phyloP scores from a whole-genome alignment of 176 grass and related monocot species.

The Oryza officinalis region DNA sequence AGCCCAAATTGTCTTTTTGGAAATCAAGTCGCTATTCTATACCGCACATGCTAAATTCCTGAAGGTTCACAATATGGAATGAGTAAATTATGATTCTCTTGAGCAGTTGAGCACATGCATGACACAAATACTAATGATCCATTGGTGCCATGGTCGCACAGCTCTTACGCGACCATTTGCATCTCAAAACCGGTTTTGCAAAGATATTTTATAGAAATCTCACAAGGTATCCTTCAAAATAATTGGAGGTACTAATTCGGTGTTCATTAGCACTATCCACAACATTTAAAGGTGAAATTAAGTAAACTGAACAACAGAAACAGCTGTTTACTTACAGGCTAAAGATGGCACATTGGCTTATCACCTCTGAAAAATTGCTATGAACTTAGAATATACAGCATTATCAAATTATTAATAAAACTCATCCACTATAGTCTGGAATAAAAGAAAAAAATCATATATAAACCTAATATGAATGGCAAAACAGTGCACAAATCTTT shows the following conservation, averaged over 20 bases:
- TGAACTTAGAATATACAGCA: background rate
- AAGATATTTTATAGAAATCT: background rate
- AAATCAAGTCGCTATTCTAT: no score
- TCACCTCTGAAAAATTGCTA: background rate
- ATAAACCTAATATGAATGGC: slow-evolving; percentile 11
- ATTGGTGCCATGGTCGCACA: background rate
- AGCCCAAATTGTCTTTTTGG: no score
- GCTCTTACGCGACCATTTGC: background rate
- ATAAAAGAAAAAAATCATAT: background rate
- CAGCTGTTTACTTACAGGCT: background rate
- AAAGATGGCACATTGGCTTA: background rate
- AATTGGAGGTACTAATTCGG: background rate
- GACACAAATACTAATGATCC: background rate
- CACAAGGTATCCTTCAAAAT: background rate
- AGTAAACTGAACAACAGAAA: background rate
- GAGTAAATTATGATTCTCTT: background rate
- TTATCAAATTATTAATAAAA: background rate
- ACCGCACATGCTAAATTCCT: no score
- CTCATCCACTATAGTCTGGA: slow-evolving; percentile 8
- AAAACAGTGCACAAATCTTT: slow-evolving; percentile 13
- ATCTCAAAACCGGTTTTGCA: background rate
- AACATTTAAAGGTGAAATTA: background rate
- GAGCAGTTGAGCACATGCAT: background rate
- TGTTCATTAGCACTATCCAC: background rate
- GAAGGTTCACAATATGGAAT: background rate